Evolutionary conservation across 352 stramenopile genomes (phyloP).

Genomic region (Thraustotheca clavata): DNA sequence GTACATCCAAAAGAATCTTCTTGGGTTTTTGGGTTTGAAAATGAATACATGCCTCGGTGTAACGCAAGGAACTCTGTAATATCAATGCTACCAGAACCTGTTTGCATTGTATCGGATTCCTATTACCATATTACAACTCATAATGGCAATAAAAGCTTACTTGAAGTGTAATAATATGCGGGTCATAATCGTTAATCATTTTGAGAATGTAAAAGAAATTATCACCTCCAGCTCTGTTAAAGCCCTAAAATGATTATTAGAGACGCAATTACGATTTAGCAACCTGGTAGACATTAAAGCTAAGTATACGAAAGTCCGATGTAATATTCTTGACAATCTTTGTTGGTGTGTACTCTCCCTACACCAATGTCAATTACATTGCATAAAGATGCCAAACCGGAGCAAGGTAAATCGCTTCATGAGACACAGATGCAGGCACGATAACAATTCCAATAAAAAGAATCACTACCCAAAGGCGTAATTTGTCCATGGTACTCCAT

Average conservation of each 20-base stretch:
- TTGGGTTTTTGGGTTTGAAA: background rate
- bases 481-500: background rate
- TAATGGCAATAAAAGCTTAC: background rate
- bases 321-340: background rate
- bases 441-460: background rate
- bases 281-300: constrained; percentile 22
- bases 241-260: background rate
- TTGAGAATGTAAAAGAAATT: constrained; percentile 3
- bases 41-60: constrained; percentile 16
- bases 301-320: constrained; percentile 13
- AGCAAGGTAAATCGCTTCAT: background rate
- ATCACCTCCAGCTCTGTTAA: constrained; percentile 11
- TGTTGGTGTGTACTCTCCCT: background rate
- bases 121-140: background rate
- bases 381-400: background rate
- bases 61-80: constrained; percentile 6
- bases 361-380: background rate
- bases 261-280: background rate
- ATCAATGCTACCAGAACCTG: constrained; percentile 4
- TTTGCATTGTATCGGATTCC: constrained; percentile 21
- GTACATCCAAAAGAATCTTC: constrained; percentile 17
- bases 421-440: background rate
- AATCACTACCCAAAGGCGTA: background rate
- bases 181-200: constrained; percentile 8
- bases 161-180: constrained; percentile 11